Evolutionary conservation across 164 flowering plant species (phyloP).

Genomic region (Sedum album): DNA sequence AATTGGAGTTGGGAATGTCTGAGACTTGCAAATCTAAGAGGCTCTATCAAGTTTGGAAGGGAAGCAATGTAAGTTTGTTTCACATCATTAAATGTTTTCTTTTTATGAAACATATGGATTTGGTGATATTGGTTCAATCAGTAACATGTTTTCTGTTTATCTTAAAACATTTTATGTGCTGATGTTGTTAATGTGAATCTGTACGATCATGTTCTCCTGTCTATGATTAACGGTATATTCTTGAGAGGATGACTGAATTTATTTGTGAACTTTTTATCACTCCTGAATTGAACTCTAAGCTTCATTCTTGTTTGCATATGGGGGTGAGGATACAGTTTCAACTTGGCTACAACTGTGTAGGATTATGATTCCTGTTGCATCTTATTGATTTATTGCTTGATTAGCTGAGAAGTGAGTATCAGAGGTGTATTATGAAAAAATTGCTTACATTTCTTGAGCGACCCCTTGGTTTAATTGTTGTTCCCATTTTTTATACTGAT

Average conservation of each 20-base stretch:
- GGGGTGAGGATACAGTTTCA: not conserved
- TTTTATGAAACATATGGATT: not conserved
- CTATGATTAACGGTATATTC: no score
- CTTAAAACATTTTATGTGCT: not conserved
- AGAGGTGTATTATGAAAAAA: not conserved
- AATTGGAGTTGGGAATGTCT: not conserved
- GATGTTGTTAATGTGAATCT: not conserved
- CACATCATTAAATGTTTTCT: not conserved
- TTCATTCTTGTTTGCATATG: no score
- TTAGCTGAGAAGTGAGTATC: not conserved
- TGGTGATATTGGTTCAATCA: no score
- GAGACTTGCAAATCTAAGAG: constrained; percentile 32
- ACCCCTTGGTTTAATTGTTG: not conserved
- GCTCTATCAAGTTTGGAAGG: constrained; percentile 31
- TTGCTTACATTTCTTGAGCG: not conserved
- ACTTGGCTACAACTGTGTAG: not conserved
- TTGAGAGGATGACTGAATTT: not conserved
- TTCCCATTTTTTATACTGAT: not conserved
- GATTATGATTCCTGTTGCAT: not conserved
- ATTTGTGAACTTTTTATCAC: no score
- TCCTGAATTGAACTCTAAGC: not conserved
- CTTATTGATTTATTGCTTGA: not conserved
- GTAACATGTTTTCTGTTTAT: no score
- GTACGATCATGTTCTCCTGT: no score
- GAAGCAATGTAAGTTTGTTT: constrained; percentile 35